Evolutionary conservation across 2,329 filamentous ascomycete species (phyloP).

Genomic region (Aspergillus hortae): DNA sequence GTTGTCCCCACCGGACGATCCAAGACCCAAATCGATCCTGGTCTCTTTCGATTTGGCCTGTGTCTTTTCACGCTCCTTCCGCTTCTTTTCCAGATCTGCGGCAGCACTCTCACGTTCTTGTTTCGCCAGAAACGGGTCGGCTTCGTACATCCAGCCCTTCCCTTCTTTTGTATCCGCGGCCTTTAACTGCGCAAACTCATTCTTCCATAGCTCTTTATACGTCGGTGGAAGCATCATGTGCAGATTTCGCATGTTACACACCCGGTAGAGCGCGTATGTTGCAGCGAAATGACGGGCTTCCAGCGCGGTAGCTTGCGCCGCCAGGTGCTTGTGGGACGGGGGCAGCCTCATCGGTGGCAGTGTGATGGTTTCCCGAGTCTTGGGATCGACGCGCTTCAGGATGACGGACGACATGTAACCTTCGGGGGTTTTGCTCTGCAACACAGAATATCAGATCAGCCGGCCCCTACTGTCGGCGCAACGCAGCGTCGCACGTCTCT

Average conservation of each 20-base stretch:
- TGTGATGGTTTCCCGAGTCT: conserved; percentile 72
- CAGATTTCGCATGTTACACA: conserved; percentile 93
- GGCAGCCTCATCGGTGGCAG: conserved; percentile 83
- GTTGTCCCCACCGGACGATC: conserved; percentile 28
- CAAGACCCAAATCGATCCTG: conserved; percentile 47
- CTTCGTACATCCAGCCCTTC: conserved; percentile 86
- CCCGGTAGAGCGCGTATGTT: conserved; percentile 83
- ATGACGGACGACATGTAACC: conserved; percentile 80
- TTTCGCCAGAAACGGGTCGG: conserved; percentile 82
- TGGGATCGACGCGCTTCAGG: conserved; percentile 68
- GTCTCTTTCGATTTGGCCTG: conserved; percentile 64
- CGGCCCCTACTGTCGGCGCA: background rate
- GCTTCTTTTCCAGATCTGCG: conserved; percentile 72
- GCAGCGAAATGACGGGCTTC: conserved; percentile 93
- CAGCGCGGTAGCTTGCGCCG: conserved; percentile 71
- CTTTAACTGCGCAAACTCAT: conserved; percentile 78
- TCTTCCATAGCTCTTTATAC: conserved; percentile 87
- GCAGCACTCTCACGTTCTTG: conserved; percentile 77
- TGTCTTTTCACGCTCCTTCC: conserved; percentile 62
- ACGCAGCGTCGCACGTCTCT: background rate
- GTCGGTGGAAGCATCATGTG: conserved; percentile 91
- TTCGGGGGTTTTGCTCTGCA: conserved; percentile 62
- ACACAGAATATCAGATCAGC: conserved; percentile 12
- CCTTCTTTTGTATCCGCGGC: conserved; percentile 73
- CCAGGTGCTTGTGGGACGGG: conserved; percentile 69